Evolutionary conservation across 306 rosid genomes (phyloP).

Genomic region (Cucurbita argyrosperma): DNA sequence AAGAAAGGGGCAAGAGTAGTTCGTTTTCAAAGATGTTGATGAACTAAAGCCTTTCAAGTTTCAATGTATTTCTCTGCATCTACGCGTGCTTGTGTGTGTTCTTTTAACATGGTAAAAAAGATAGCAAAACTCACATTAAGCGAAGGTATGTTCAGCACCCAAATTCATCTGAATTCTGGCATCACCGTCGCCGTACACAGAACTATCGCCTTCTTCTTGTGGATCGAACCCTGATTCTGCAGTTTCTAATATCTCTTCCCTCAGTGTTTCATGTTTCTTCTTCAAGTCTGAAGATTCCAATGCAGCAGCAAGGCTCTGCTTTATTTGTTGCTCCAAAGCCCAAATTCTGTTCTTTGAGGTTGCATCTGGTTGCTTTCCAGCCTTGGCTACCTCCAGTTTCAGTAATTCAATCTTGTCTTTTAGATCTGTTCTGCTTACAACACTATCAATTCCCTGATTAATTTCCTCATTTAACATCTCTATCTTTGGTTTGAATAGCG

Average conservation of each 20-base stretch:
- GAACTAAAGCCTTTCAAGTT: background rate
- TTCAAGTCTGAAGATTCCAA: constrained; percentile 46
- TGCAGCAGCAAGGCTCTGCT: constrained; percentile 40
- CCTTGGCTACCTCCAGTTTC: constrained; percentile 56
- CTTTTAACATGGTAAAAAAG: background rate
- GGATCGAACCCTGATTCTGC: constrained; percentile 17
- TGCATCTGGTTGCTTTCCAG: constrained; percentile 38
- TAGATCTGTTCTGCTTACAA: constrained; percentile 34
- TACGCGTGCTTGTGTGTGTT: background rate
- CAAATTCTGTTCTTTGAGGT: constrained; percentile 46
- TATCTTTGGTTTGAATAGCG: constrained; percentile 24
- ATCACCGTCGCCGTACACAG: constrained; percentile 17
- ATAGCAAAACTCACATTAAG: constrained; percentile 48
- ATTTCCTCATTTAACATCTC: constrained; percentile 42
- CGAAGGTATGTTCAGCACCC: constrained; percentile 26
- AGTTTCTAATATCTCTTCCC: constrained; percentile 29
- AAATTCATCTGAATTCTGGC: constrained; percentile 22
- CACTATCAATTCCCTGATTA: constrained; percentile 29
- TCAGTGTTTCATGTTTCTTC: constrained; percentile 46
- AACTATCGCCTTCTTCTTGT: constrained; percentile 9
- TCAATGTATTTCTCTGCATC: background rate
- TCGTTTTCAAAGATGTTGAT: background rate
- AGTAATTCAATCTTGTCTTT: constrained; percentile 49
- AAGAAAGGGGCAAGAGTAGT: background rate
- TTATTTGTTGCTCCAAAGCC: constrained; percentile 53